These are phyloP conservation scores for Hortiboletus flavorubellus DNA, from an alignment of 768 basidiomycete species.

Conservation along the genomic window DNA sequence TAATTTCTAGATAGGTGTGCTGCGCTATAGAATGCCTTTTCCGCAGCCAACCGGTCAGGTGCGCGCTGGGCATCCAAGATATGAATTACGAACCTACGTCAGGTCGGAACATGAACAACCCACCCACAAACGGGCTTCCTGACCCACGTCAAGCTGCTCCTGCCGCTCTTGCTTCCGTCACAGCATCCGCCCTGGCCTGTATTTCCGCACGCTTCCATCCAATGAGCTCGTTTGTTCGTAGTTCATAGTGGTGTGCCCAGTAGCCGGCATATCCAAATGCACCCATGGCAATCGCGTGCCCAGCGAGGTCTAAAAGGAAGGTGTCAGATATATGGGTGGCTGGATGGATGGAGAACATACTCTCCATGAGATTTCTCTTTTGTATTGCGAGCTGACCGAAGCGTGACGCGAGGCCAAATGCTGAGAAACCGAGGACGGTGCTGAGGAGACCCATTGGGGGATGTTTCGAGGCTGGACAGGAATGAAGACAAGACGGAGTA, in stretches of 20 bases:
- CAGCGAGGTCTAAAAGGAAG: slow-evolving; percentile 56
- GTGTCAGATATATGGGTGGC: background rate
- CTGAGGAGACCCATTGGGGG: slow-evolving; percentile 57
- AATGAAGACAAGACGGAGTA: slow-evolving; percentile 4
- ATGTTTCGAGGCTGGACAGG: background rate
- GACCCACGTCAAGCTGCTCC: slow-evolving; percentile 23
- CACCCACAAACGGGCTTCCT: background rate
- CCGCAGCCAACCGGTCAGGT: slow-evolving; percentile 5
- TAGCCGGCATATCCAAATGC: slow-evolving; percentile 74
- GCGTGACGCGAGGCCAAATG: slow-evolving; percentile 79
- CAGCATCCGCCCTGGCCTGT: slow-evolving; percentile 40
- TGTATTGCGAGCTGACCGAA: slow-evolving; percentile 88
- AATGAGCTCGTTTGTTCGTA: slow-evolving; percentile 56
- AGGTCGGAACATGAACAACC: background rate
- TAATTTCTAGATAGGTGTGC: slow-evolving; percentile 17
- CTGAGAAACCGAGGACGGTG: slow-evolving; percentile 73
- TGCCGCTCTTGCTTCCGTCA: slow-evolving; percentile 9
- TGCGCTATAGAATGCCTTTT: slow-evolving; percentile 9
- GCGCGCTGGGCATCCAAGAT: background rate
- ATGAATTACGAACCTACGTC: slow-evolving; percentile 24
- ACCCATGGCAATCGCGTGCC: slow-evolving; percentile 65
- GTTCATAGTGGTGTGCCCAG: slow-evolving; percentile 67
- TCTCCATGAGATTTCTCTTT: slow-evolving; percentile 71
- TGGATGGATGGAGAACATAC: slow-evolving; percentile 46
- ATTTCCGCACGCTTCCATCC: slow-evolving; percentile 63